Evolutionary conservation across 768 basidiomycete genomes (phyloP), one percentile per base, ranked within the genome.

Genomic region (Suillus occidentalis): DNA sequence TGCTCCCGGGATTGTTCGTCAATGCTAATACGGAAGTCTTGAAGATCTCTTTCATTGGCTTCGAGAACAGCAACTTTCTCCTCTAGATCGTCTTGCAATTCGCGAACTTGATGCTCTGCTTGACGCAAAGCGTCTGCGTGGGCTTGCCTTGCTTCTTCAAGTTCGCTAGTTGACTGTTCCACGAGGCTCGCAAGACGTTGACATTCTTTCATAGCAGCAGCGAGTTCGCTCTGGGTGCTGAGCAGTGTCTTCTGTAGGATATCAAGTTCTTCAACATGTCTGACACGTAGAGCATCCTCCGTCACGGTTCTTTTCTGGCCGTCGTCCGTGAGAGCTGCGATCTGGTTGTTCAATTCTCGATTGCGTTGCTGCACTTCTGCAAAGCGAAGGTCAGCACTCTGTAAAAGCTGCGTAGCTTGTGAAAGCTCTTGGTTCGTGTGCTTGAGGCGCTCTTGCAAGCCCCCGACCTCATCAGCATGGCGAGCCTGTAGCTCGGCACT

Each of bases 1-100:
- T 70, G 25, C n/a, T 77, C 72, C 34, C 74, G 75, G 55, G 77
- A 73, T 25, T 77, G 79, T 62, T 80, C 81, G 56, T 79, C 75
- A 39, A 76, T 73, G 36, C 73, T 70, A 31, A 82, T 76, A 28
- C 85, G 76, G 49, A 80, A 70, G 22, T 75, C 73, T 20, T 73
- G 71, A 47, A 79, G 67, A 22, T 45, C 74, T 72, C 31, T 73
- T 65, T 62, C 80, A 69, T 67, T 80, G 72, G 50, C 74, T 72
- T 71, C 82, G 76, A 67, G 77, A 55, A 57, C 61, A n/a, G 50
- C 62, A 42, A 72, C 61, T 62, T 56, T 65, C 28, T 45, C 57
- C 16, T 69, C 65, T 52, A 69, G 66, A 20, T 75, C 72, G n/a
- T 72, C 72, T 25, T 78, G 76, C n/a, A 75, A 65, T n/a, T 68